Conservation (phyloP, 441 rosid species). For the Croton setiger region DNA sequence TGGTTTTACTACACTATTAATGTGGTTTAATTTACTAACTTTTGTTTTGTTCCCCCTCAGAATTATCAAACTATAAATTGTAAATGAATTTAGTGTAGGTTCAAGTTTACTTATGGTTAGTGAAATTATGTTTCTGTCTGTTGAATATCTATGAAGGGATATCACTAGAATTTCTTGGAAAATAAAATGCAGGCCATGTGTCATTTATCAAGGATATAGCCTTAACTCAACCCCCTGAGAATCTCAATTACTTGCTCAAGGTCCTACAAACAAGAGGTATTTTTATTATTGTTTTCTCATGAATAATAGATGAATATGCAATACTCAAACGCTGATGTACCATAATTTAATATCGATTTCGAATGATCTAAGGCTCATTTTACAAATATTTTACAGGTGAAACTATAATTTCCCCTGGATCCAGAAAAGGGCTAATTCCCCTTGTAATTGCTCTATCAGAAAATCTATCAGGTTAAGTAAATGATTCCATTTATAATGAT, state of each 20-base stretch:
- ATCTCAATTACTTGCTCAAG: constrained; percentile 62
- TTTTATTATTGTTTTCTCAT: not conserved
- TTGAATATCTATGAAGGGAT: not conserved
- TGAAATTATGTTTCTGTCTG: not conserved
- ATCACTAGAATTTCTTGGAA: not conserved
- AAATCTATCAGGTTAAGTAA: constrained; percentile 50
- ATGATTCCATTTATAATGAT: constrained; percentile 8
- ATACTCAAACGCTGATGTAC: no score
- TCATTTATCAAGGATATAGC: constrained; percentile 72
- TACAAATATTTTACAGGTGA: constrained; percentile 51
- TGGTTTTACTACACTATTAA: not conserved
- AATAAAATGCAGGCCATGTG: constrained; percentile 48
- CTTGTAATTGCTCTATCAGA: constrained; percentile 68
- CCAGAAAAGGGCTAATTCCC: constrained; percentile 66
- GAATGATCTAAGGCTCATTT: no score
- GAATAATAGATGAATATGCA: not conserved
- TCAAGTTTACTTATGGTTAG: not conserved
- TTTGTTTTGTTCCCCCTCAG: not conserved
- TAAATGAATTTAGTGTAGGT: not conserved
- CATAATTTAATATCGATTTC: no score
- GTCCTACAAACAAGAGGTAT: constrained; percentile 70
- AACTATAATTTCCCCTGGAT: constrained; percentile 63
- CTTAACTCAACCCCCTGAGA: constrained; percentile 61
- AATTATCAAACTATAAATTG: not conserved
- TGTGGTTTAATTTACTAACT: not conserved